Percentiles rank a stretch among this genome's conserved stretches.
Evolutionary conservation across 345 rosid species (phyloP).

Genomic region (Brassica incana): DNA sequence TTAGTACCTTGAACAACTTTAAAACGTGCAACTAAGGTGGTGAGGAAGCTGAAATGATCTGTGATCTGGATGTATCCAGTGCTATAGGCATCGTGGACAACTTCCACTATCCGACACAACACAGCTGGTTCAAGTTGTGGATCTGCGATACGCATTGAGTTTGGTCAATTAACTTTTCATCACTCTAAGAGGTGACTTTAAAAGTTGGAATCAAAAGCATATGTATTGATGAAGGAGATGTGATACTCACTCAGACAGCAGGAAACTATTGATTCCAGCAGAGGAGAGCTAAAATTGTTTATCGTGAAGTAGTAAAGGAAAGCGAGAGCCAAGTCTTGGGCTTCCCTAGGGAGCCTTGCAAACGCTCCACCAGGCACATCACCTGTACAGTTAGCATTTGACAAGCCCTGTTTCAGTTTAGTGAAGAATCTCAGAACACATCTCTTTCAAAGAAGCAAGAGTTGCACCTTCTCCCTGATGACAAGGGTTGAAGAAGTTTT

Average conservation of each 20-base stretch:
- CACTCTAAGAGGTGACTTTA: conserved; percentile 1
- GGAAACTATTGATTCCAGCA: conserved; percentile 61
- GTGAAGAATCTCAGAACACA: not conserved
- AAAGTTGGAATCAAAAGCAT: not conserved
- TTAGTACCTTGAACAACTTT: conserved; percentile 61
- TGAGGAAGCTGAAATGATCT: conserved; percentile 66
- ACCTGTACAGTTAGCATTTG: conserved; percentile 43
- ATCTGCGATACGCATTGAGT: conserved; percentile 48
- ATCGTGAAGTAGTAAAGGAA: conserved; percentile 62
- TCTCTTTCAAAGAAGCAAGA: conserved; percentile 2
- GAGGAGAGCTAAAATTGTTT: conserved; percentile 44
- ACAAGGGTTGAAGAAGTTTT: conserved; percentile 54
- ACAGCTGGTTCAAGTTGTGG: conserved; percentile 56
- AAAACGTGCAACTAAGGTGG: conserved; percentile 58
- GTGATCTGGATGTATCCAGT: conserved; percentile 68
- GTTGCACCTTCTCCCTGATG: conserved; percentile 50
- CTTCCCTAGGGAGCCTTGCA: conserved; percentile 57
- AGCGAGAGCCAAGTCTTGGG: conserved; percentile 64
- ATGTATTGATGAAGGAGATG: not conserved
- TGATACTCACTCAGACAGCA: conserved; percentile 69
- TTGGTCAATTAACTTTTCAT: conserved; percentile 9
- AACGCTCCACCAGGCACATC: conserved; percentile 65
- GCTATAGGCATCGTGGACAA: conserved; percentile 59
- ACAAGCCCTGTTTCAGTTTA: conserved; percentile 18
- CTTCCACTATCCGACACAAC: conserved; percentile 57